A percentile compares a stretch with the other conserved stretches of the same genome.
phyloP scores from a whole-genome alignment of 2,329 filamentous ascomycete species.

The Phyllosticta citriasiana region DNA sequence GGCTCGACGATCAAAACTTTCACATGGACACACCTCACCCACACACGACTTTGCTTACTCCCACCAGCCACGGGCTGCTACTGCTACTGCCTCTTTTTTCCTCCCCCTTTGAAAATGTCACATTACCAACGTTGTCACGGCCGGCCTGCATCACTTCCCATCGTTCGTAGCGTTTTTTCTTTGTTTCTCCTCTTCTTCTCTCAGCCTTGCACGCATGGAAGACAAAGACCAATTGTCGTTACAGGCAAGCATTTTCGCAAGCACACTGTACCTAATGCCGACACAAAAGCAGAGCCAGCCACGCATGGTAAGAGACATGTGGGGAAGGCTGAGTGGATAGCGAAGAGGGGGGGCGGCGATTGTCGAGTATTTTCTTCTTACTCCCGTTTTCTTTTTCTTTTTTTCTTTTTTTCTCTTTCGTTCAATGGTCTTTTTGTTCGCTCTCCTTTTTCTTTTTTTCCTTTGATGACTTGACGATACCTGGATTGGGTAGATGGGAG shows the following conservation, averaged over 20 bases:
- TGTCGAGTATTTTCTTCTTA: not conserved
- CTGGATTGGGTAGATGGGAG: constrained; percentile 8
- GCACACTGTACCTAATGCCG: not conserved
- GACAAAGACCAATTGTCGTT: not conserved
- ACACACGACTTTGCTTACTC: not conserved
- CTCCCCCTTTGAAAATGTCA: not conserved
- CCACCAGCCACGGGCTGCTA: not conserved
- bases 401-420: not conserved
- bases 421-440: not conserved
- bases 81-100: not conserved
- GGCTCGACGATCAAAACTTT: not conserved
- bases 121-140: constrained; percentile 10
- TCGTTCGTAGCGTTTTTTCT: constrained; percentile 2
- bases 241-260: not conserved
- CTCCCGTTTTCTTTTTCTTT: no score
- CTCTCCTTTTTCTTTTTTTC: not conserved
- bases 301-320: not conserved
- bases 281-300: not conserved
- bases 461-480: constrained; percentile 8
- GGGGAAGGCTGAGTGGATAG: not conserved
- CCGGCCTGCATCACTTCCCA: constrained; percentile 4
- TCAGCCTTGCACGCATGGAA: not conserved
- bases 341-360: not conserved
- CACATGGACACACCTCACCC: not conserved
- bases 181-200: not conserved